Conservation (phyloP, 2,329 filamentous ascomycete genomes). For the Aspergillus quadrilineatus region DNA sequence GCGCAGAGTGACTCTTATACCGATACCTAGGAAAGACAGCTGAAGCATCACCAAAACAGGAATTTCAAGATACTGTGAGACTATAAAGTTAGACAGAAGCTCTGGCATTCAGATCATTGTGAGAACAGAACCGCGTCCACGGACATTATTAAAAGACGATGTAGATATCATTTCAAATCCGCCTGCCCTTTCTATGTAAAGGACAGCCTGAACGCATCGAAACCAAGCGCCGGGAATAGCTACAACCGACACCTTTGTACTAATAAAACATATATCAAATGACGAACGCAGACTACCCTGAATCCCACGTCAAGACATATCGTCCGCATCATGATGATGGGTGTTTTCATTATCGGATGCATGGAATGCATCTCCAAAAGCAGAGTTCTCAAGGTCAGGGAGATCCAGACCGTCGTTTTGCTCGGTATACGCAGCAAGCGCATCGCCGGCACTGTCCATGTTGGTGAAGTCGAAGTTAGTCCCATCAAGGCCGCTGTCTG, state of each 20-base stretch:
- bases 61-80: neutral
- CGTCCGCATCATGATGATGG: constrained; percentile 42
- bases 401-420: constrained; percentile 54
- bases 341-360: constrained; percentile 49
- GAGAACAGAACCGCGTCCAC: neutral
- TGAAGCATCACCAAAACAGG: neutral
- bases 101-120: neutral
- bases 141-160: neutral
- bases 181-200: neutral
- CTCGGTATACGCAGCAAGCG: constrained; percentile 65
- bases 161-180: constrained; percentile 6
- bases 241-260: constrained; percentile 18
- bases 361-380: constrained; percentile 81
- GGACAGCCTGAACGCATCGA: neutral
- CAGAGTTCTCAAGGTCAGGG: constrained; percentile 72
- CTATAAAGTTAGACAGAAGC: neutral
- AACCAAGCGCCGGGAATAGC: constrained; percentile 15
- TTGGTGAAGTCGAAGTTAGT: constrained; percentile 49
- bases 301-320: constrained; percentile 33
- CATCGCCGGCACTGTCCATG: constrained; percentile 68
- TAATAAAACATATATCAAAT: constrained; percentile 16
- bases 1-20: neutral
- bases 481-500: constrained; percentile 35
- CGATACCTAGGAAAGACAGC: neutral
- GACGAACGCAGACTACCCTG: constrained; percentile 9